Conservation (phyloP, 2,329 filamentous ascomycete species). For the Aspergillus ibericus region DNA sequence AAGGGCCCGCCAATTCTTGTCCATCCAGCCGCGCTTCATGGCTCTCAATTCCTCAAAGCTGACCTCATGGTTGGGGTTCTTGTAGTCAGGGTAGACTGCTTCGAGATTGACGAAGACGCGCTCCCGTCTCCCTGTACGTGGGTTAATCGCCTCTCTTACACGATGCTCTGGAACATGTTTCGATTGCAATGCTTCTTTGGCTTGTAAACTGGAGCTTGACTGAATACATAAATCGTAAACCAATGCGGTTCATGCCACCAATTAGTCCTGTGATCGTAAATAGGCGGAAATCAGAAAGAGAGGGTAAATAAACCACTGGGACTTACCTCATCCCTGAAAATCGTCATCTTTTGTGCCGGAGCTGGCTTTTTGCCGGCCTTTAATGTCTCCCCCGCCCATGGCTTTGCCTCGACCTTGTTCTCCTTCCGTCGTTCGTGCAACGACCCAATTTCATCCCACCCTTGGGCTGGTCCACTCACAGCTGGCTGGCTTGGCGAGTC, state of each 20-base stretch:
- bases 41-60: conserved; percentile 93
- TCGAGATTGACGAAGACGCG: conserved; percentile 84
- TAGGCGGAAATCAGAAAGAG: conserved; percentile 56
- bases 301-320: conserved; percentile 35
- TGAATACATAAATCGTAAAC: conserved; percentile 55
- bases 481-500: conserved; percentile 61
- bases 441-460: conserved; percentile 91
- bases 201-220: conserved; percentile 43
- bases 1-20: conserved; percentile 53
- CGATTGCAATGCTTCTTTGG: conserved; percentile 36
- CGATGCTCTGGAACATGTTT: conserved; percentile 68
- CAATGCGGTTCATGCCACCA: conserved; percentile 48
- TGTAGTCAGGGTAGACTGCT: conserved; percentile 76
- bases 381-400: conserved; percentile 89
- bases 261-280: conserved; percentile 99
- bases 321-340: conserved; percentile 97
- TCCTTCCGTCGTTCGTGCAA: conserved; percentile 90
- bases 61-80: conserved; percentile 70
- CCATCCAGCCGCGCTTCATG: conserved; percentile 66
- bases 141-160: conserved; percentile 80
- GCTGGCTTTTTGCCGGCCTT: conserved; percentile 82
- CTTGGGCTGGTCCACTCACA: conserved; percentile 60
- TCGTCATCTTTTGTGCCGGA: conserved; percentile 74
- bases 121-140: conserved; percentile 78
- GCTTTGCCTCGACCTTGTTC: conserved; percentile 79